Percentiles rank a stretch among this genome's conserved stretches.
These are phyloP conservation scores for Aspergillus calidoustus DNA, from an alignment of 2,329 filamentous ascomycete species.

Conservation along the genomic window DNA sequence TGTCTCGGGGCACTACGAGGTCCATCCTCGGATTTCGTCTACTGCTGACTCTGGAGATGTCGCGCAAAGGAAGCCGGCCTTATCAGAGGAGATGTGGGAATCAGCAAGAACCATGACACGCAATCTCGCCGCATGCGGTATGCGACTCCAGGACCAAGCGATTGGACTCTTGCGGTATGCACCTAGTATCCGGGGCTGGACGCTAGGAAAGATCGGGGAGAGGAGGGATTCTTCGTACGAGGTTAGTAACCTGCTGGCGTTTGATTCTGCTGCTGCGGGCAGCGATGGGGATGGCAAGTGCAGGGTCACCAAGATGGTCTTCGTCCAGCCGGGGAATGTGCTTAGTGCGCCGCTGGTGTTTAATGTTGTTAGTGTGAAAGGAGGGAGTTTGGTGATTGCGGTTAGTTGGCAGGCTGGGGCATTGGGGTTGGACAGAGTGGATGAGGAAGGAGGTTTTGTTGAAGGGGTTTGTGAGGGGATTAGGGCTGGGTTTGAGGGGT, in stretches of 20 bases:
- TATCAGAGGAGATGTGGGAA: slow-evolving; percentile 37
- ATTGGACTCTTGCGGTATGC: slow-evolving; percentile 51
- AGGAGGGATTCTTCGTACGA: slow-evolving; percentile 49
- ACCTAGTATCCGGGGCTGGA: slow-evolving; percentile 47
- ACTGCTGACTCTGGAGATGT: too few relatives aligned
- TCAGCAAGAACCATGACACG: slow-evolving; percentile 37
- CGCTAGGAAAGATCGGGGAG: slow-evolving; percentile 42
- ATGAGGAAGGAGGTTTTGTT: slow-evolving; percentile 31
- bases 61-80: not conserved
- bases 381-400: slow-evolving; percentile 44
- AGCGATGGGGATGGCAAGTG: not conserved
- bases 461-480: slow-evolving; percentile 18
- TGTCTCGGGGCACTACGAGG: slow-evolving; percentile 35
- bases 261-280: slow-evolving; percentile 29
- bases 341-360: slow-evolving; percentile 45
- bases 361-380: slow-evolving; percentile 47
- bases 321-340: slow-evolving; percentile 51
- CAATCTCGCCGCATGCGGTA: slow-evolving; percentile 37
- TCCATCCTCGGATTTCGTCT: slow-evolving; percentile 22
- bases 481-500: not conserved
- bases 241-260: slow-evolving; percentile 52
- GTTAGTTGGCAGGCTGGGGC: slow-evolving; percentile 52
- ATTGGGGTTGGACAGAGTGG: slow-evolving; percentile 39
- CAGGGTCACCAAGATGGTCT: slow-evolving; percentile 45
- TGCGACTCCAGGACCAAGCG: slow-evolving; percentile 43